These are phyloP conservation scores for Bacidia rubella DNA, from an alignment of 495 filamentous ascomycete species.

Conservation along the genomic window DNA sequence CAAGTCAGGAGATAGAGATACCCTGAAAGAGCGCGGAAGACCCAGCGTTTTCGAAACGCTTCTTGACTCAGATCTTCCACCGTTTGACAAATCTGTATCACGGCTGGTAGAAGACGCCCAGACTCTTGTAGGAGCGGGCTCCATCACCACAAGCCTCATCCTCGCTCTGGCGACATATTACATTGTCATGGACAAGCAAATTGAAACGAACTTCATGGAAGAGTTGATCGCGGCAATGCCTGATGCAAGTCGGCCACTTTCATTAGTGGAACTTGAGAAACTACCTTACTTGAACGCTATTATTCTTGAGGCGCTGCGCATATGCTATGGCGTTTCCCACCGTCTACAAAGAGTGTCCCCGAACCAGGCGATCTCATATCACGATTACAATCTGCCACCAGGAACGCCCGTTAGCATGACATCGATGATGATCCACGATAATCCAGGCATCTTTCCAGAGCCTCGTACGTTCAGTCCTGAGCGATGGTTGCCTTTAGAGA, in stretches of 20 bases:
- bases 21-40: constrained; percentile 14
- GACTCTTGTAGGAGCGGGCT: constrained; percentile 24
- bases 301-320: constrained; percentile 26
- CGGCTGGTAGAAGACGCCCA: constrained; percentile 26
- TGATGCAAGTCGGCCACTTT: constrained; percentile 4
- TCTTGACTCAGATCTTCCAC: constrained; percentile 17
- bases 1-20: constrained; percentile 5
- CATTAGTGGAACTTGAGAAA: constrained; percentile 20
- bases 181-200: constrained; percentile 15
- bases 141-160: constrained; percentile 24
- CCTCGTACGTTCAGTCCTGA: constrained; percentile 15
- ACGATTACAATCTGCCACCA: constrained; percentile 27
- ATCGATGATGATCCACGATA: constrained; percentile 9
- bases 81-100: constrained; percentile 15
- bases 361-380: constrained; percentile 25
- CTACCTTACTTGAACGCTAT: constrained; percentile 28
- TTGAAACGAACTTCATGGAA: constrained; percentile 14
- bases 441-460: constrained; percentile 9
- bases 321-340: constrained; percentile 22
- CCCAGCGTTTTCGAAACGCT: constrained; percentile 24
- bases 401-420: constrained; percentile 28
- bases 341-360: constrained; percentile 26
- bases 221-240: constrained; percentile 23
- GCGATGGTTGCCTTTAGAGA: constrained; percentile 20
- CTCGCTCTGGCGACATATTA: constrained; percentile 22